Base-by-base conservation (phyloP, 352 stramenopile genomes). In the Peronospora belbahrii region DNA sequence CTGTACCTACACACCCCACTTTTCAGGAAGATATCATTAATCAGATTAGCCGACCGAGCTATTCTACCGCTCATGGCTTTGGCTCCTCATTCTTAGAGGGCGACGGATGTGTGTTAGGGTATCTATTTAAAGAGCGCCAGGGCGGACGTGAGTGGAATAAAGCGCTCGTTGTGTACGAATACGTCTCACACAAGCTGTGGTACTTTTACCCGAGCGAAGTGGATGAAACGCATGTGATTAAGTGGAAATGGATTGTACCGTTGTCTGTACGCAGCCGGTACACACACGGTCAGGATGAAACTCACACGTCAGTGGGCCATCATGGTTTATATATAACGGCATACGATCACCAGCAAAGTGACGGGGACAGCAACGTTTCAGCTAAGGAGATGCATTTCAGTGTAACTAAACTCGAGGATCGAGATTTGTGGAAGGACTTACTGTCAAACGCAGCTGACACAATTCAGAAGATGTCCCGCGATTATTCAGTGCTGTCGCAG, bases 21-120 rank as follows among this genome's bases (percentile, higher is more conserved):
- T 91, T 94, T 52, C 82, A 94, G 37, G 81, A 91, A 42, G 71
- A 88, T 39, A 94, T 94, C 42, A 85, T 94, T 45, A 85, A 87
- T 44, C 82, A 91, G 40, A 87, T 94, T 32, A 88, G 74, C 36
- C 75, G 77, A n/a, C 82, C 82, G 27, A 87, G 71, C 17, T 94
- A 90, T 56, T 88, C 76, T 42, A 80, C 73, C 17, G 72, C 76
- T 0, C 76, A 94, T 27, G 82, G 81, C 9, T 89, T 90, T 56
- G 82, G 82, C 8, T 91, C 79, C n/a, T 90, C 82, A 13, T 94
- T 91, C 47, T 58, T 94, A 13, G 47, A 83, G 19, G 82, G 82
- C 35, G 77, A 94, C 13, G 82, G 82, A 25, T 94, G 82, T 48
- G 71, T 78, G 13, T 94, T 90, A 43, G 82, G 82, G 18, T 91